Conservation (phyloP, 2,329 filamentous ascomycete species). For the Colletotrichum plurivorum region DNA sequence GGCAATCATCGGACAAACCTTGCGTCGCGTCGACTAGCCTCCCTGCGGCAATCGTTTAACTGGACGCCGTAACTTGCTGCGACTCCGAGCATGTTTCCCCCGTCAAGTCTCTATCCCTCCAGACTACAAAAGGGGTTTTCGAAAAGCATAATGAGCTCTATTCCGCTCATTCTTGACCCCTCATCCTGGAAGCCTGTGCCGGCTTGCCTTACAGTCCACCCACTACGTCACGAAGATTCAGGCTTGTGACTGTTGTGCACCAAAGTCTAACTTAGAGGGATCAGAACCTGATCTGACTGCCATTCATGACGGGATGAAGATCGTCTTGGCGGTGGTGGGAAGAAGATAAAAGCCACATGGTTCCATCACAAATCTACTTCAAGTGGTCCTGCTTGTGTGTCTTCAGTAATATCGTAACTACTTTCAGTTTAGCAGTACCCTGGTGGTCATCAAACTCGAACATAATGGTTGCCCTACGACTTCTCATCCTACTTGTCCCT, state of each 20-base stretch:
- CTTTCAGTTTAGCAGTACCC: background rate
- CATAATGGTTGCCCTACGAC: constrained; percentile 16
- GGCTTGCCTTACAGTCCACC: background rate
- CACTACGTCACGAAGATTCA: background rate
- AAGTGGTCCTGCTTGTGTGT: too few species aligned
- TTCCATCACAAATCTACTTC: background rate
- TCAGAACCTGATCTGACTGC: background rate
- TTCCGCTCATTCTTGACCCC: background rate
- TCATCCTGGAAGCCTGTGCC: background rate
- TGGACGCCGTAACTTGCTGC: background rate
- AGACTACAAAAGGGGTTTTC: background rate
- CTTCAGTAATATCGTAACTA: too few species aligned
- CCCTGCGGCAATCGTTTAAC: background rate
- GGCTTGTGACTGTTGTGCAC: background rate
- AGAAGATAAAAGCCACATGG: background rate
- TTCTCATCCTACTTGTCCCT: constrained; percentile 3
- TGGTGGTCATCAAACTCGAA: background rate
- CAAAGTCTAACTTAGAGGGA: constrained; percentile 8
- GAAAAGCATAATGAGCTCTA: background rate
- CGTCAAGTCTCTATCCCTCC: too few species aligned
- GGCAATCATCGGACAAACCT: background rate
- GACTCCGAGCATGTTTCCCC: constrained; percentile 1
- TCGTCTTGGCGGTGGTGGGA: background rate
- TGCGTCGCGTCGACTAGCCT: background rate
- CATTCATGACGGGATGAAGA: background rate